Conservation (phyloP, 2,329 filamentous ascomycete species). For the Hypoxylon sp. region DNA sequence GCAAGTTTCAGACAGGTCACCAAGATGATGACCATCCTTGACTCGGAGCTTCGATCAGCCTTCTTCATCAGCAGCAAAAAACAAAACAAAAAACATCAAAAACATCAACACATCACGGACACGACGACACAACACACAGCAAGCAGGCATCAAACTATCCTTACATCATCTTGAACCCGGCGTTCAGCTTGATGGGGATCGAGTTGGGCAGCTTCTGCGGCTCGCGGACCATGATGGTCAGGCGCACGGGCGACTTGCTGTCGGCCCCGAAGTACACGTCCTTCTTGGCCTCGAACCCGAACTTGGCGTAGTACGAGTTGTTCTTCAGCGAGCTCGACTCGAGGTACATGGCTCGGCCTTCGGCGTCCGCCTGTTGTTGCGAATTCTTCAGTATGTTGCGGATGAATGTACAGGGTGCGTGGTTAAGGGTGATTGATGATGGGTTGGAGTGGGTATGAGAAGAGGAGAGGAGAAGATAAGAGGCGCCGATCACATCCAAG, state of each 20-base stretch:
- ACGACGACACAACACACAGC: no score
- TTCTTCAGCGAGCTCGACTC: constrained; percentile 78
- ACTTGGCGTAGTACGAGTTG: constrained; percentile 75
- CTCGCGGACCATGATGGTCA: constrained; percentile 86
- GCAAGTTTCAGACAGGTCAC: no score
- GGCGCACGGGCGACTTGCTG: constrained; percentile 60
- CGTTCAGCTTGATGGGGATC: constrained; percentile 49
- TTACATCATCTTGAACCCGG: constrained; percentile 41
- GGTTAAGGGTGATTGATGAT: neutral
- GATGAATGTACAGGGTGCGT: neutral
- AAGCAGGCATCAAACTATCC: constrained; percentile 10
- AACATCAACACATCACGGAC: no score
- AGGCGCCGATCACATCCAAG: no score
- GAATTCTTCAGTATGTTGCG: constrained; percentile 8
- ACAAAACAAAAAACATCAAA: no score
- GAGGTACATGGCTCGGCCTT: constrained; percentile 76
- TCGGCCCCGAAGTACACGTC: constrained; percentile 64
- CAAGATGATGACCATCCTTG: no score
- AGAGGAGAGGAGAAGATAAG: no score
- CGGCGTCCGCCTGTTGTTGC: constrained; percentile 67
- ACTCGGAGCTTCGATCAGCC: no score
- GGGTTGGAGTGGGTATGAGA: neutral
- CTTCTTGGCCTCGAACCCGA: constrained; percentile 74
- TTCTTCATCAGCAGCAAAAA: no score
- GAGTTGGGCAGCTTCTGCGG: constrained; percentile 56